phyloP scores from a whole-genome alignment of 1,284 basidiomycete species.

The Golubevia sp. region DNA sequence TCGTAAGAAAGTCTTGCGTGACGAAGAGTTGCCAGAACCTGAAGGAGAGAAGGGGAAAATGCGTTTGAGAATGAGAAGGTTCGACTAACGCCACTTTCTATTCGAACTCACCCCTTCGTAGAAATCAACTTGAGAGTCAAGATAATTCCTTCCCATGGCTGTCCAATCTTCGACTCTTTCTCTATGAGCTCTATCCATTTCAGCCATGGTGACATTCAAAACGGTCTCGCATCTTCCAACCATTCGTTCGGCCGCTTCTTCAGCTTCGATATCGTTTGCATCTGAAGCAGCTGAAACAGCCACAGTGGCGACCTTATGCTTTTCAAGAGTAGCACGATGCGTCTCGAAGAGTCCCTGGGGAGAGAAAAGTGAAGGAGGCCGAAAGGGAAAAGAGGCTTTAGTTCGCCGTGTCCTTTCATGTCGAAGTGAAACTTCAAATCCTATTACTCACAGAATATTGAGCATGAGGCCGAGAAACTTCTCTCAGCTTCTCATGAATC shows the following conservation, averaged over 20 bases:
- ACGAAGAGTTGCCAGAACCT: too few relatives aligned
- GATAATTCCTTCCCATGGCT: conserved; percentile 19
- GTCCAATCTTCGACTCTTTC: conserved; percentile 43
- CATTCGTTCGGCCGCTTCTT: conserved; percentile 63
- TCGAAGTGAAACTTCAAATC: background rate
- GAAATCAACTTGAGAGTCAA: conserved; percentile 37
- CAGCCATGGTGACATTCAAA: conserved; percentile 82
- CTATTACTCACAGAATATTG: conserved; percentile 69
- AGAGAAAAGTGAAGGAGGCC: background rate
- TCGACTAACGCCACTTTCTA: too few relatives aligned
- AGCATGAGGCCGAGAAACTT: conserved; percentile 73
- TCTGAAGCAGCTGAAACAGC: background rate
- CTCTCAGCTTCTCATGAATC: conserved; percentile 76
- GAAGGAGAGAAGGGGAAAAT: too few relatives aligned
- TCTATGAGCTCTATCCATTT: conserved; percentile 69
- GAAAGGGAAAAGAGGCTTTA: background rate
- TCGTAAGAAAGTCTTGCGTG: too few relatives aligned
- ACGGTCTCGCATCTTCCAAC: conserved; percentile 81
- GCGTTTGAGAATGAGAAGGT: too few relatives aligned
- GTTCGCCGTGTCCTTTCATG: background rate
- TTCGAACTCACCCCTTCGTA: conserved; percentile 17
- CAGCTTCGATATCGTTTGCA: background rate
- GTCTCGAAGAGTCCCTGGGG: conserved; percentile 70
- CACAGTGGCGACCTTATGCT: conserved; percentile 63
- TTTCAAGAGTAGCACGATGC: conserved; percentile 66